Evolutionary conservation across 192 early-diverging fungal species (phyloP), one percentile per base, ranked within the genome.

Genomic region (Umbelopsis vinacea): DNA sequence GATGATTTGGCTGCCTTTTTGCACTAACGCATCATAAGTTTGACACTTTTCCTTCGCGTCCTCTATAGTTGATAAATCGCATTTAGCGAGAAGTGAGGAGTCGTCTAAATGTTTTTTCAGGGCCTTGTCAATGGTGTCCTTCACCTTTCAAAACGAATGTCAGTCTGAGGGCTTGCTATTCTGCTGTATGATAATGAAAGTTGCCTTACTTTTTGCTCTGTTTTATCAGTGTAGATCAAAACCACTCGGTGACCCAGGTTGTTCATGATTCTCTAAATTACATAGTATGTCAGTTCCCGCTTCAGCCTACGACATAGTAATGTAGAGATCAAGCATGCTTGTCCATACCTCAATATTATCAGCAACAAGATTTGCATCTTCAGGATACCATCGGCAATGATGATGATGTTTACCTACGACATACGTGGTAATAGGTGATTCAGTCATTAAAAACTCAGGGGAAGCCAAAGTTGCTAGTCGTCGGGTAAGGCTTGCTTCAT

Each of bases 211-310:
- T 70, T 67, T 21, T 38, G 69, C 14, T 66, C 52, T 45, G 75
- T 76, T 76, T 67, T 74, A n/a, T 79, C 77, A 4, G 77, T 79
- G 48, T 71, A 79, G 24, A 79, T 54, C n/a, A 79, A n/a, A 7
- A 74, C 19, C 0, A 79, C 40, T 46, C 70, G 67, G 12, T 66
- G 48, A 60, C 71, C 54, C 17, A 79, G 29, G 29, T 71, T 40
- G 3, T 52, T 48, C 14, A 74, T 45, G 45, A 74, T 79, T 46
- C 77, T 53, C 77, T 79, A 71, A 50, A 6, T n/a, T 71, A 1
- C 3, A 50, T 24, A 52, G 40, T 29, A 4, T 9, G 22, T 68
- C 26, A 68, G 23, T 29, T 29, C 29, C 29, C 3, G 46, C 15
- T 50, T 21, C 48, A 50, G 15, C n/a, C 3, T 21, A 50, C 11